Evolutionary conservation across 495 filamentous ascomycete genomes (phyloP), one percentile per base, ranked within the genome.

Genomic region (Aspergillus heteromorphus): DNA sequence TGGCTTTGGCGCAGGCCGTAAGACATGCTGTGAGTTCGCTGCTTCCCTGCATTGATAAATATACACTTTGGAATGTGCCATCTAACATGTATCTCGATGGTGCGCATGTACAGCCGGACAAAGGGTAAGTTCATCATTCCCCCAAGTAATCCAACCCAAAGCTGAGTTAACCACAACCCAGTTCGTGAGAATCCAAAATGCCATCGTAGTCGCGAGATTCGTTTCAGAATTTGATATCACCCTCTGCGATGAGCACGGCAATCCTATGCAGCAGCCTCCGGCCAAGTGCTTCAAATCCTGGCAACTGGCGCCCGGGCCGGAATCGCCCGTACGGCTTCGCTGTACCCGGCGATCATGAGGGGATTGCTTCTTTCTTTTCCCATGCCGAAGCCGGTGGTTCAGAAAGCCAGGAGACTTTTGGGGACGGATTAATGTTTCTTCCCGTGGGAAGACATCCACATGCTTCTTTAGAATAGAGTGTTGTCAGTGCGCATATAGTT

Each of bases 231-330:
- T 11, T 31, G 45, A 48, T 30, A 27, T 48, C 5, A 30, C 45
- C 11, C 45, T 48, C 10, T 48, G 45, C 23, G 45, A 48, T 48
- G 25, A 48, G 45, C 45, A 30, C 2, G 45, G 45, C 45, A 25
- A 6, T 4, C 45, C 45, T 14, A 17, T 48, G 10, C 20, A 30
- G 1, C 20, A 30, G 21, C 13, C 25, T 30, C 45, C 45, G 2
- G 20, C 21, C n/a, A 8, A 20, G 6, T 30, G 2, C 21, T 21
- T 1, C 23, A 16, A 5, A 14, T 27, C 25, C 8, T 7, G 5
- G 13, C 20, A 30, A 2, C 30, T 48, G n/a, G 2, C 45, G 5
- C 4, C 45, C 20, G 7, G 16, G 19, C 45, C 45, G 25, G 45
- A 48, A 30, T 48, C 2, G 21, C n/a, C 45, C n/a, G 45, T 48